Evolutionary conservation across 1,139 yeast genomes (phyloP).

Genomic region (Scheffersomyces parashehatae): DNA sequence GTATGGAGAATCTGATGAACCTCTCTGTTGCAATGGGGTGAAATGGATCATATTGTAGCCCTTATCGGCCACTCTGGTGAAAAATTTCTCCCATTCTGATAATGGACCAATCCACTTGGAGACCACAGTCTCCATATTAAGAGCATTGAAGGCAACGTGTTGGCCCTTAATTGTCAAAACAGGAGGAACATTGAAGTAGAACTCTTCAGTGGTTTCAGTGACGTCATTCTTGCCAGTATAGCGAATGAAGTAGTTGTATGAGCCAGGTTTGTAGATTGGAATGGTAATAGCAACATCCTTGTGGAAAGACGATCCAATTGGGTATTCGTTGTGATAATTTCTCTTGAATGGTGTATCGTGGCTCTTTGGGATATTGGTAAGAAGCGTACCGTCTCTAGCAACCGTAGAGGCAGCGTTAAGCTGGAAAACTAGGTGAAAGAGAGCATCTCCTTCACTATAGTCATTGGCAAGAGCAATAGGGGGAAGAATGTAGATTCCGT

Average conservation of each 20-base stretch:
- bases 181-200: conserved; percentile 83
- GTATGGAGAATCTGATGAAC: conserved; percentile 89
- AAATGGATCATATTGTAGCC: conserved; percentile 96
- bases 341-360: conserved; percentile 52
- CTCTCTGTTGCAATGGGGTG: conserved; percentile 88
- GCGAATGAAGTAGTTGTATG: conserved; percentile 67
- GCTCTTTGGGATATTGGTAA: conserved; percentile 70
- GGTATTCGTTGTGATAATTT: conserved; percentile 47
- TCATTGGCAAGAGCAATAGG: conserved; percentile 49
- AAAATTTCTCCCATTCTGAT: conserved; percentile 63
- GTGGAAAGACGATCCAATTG: conserved; percentile 53
- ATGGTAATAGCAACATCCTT: conserved; percentile 63
- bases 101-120: conserved; percentile 89
- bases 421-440: conserved; percentile 60
- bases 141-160: conserved; percentile 72
- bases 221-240: conserved; percentile 38
- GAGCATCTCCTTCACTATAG: conserved; percentile 40
- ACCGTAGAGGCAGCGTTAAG: conserved; percentile 76
- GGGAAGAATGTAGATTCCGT: conserved; percentile 69
- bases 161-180: conserved; percentile 57
- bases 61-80: conserved; percentile 61
- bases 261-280: conserved; percentile 71
- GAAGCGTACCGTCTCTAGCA: conserved; percentile 66
- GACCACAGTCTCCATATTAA: conserved; percentile 81
- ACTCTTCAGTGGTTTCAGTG: conserved; percentile 50